phyloP scores from a whole-genome alignment of 2,329 filamentous ascomycete species.

The Ceratocystis albifundus region DNA sequence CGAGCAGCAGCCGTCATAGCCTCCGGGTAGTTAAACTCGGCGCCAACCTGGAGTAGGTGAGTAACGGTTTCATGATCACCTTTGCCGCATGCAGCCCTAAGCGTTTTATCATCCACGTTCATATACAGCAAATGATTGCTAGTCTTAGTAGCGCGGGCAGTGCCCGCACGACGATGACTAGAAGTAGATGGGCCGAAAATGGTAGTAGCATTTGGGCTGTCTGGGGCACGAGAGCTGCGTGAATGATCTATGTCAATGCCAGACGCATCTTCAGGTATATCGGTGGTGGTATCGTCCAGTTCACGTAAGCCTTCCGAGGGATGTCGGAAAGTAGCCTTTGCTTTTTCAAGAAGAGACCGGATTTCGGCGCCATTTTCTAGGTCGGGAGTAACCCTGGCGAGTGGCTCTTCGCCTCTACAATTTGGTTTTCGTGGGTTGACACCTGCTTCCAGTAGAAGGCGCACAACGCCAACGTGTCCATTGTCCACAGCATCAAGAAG shows the following conservation, averaged over 20 bases:
- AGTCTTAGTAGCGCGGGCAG: slow-evolving; percentile 50
- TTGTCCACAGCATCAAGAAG: slow-evolving; percentile 95
- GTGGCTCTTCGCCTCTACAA: slow-evolving; percentile 80
- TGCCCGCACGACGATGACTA: slow-evolving; percentile 41
- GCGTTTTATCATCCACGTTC: slow-evolving; percentile 50
- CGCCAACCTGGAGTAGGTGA: slow-evolving; percentile 49
- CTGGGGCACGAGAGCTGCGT: slow-evolving; percentile 47
- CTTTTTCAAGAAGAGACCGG: slow-evolving; percentile 38
- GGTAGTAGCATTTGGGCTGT: slow-evolving; percentile 28
- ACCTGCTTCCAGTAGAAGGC: slow-evolving; percentile 68
- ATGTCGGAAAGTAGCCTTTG: slow-evolving; percentile 20
- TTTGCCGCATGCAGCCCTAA: slow-evolving; percentile 48
- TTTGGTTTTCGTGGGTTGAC: slow-evolving; percentile 88
- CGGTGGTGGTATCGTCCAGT: slow-evolving; percentile 15
- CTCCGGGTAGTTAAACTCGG: slow-evolving; percentile 60
- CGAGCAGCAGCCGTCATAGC: slow-evolving; percentile 84
- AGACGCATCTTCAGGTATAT: slow-evolving; percentile 42
- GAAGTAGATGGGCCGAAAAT: slow-evolving; percentile 25
- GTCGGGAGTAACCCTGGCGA: slow-evolving; percentile 68
- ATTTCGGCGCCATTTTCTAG: slow-evolving; percentile 72
- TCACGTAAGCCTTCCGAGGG: slow-evolving; percentile 23
- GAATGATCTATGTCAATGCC: slow-evolving; percentile 27
- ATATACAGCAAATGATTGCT: slow-evolving; percentile 54
- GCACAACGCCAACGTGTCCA: slow-evolving; percentile 78
- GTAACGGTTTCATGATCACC: slow-evolving; percentile 52